phyloP scores from a whole-genome alignment of 805 yeast genomes.

The Wickerhamiella musiphila region DNA sequence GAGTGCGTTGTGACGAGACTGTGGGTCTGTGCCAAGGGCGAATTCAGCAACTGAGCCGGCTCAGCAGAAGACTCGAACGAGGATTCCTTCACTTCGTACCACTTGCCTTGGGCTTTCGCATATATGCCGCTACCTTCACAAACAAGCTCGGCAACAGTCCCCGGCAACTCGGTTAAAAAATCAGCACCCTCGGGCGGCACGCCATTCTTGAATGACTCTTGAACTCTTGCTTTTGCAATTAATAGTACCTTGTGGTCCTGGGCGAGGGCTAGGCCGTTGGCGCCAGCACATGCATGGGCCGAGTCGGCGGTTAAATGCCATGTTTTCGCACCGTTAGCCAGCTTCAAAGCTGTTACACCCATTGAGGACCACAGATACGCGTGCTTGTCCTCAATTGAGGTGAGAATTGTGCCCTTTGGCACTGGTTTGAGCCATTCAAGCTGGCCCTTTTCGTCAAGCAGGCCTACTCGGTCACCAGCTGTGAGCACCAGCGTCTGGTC shows the following conservation, averaged over 20 bases:
- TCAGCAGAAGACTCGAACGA: neutral
- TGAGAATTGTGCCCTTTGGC: conserved; percentile 3
- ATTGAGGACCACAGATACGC: conserved; percentile 7
- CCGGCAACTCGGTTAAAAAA: neutral
- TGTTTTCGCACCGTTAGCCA: conserved; percentile 6
- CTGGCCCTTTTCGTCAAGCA: conserved; percentile 14
- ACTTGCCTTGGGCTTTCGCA: too few relatives aligned
- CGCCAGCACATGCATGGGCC: neutral
- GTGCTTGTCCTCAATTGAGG: conserved; percentile 2
- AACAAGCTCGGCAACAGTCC: neutral
- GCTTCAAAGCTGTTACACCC: conserved; percentile 7
- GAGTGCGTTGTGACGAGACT: too few relatives aligned
- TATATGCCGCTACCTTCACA: neutral
- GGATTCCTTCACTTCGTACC: too few relatives aligned
- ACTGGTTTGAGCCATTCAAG: conserved; percentile 17
- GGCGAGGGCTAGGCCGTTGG: neutral
- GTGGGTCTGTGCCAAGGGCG: too few relatives aligned
- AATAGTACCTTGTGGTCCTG: neutral
- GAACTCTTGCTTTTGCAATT: neutral
- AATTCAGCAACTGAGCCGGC: too few relatives aligned
- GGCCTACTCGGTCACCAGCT: conserved; percentile 13
- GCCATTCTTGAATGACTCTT: neutral
- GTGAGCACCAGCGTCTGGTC: conserved; percentile 11
- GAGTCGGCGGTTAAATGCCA: conserved; percentile 5
- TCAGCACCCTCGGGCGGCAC: neutral